These are phyloP conservation scores for Colletotrichum karsti DNA, from an alignment of 2,329 filamentous ascomycete species.

Conservation along the genomic window DNA sequence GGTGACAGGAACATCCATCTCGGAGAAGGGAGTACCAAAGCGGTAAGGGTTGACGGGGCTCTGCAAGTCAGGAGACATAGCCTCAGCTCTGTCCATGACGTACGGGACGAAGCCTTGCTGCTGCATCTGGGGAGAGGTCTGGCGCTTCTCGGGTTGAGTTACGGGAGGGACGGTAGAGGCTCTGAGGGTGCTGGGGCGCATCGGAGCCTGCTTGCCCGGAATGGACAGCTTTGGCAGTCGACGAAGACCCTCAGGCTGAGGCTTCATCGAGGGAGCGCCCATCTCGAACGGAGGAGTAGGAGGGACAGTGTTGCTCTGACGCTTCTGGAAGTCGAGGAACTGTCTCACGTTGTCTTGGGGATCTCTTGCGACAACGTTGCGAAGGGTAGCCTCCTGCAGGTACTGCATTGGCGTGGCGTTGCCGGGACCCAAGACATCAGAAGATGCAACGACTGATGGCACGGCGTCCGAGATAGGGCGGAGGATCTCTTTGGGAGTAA, in stretches of 20 bases:
- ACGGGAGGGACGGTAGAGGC: constrained; percentile 39
- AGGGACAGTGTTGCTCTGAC: constrained; percentile 66
- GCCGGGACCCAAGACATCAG: constrained; percentile 83
- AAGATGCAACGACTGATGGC: constrained; percentile 89
- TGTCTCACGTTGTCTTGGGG: constrained; percentile 94
- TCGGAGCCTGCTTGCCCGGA: constrained; percentile 49
- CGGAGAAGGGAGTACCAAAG: constrained; percentile 87
- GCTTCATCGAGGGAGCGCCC: constrained; percentile 51
- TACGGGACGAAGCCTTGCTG: constrained; percentile 54
- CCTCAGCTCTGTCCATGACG: constrained; percentile 59
- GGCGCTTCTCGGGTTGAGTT: constrained; percentile 34
- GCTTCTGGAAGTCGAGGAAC: constrained; percentile 86
- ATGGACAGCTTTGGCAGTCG: constrained; percentile 71
- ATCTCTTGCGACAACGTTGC: constrained; percentile 75
- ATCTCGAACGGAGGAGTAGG: constrained; percentile 76
- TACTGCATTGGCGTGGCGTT: constrained; percentile 69
- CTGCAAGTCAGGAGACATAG: constrained; percentile 63
- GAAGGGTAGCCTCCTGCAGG: constrained; percentile 78
- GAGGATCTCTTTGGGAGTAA: constrained; percentile 63
- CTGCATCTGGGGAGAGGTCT: constrained; percentile 27
- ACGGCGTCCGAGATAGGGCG: constrained; percentile 79
- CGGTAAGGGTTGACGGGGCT: constrained; percentile 73
- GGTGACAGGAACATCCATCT: constrained; percentile 88
- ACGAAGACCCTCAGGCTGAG: constrained; percentile 64
- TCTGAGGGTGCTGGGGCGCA: constrained; percentile 36